phyloP scores from a whole-genome alignment of 2,329 filamentous ascomycete genomes.

The Pseudocercospora vitis region DNA sequence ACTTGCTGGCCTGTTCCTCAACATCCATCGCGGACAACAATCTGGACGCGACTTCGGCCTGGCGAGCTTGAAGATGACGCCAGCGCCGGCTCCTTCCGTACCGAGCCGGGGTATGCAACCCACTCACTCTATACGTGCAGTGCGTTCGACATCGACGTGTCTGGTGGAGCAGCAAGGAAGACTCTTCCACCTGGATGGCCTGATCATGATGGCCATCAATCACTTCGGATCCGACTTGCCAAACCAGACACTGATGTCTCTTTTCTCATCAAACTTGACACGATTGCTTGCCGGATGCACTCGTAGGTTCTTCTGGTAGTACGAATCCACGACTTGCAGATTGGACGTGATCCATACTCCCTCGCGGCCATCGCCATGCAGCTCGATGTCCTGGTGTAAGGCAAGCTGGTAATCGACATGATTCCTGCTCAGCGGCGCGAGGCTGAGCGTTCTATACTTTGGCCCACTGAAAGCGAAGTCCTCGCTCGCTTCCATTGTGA shows the following conservation, averaged over 20 bases:
- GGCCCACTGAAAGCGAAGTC: conserved; percentile 90
- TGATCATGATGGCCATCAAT: neutral
- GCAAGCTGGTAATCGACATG: conserved; percentile 72
- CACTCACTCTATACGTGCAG: neutral
- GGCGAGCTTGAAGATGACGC: neutral
- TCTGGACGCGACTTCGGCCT: neutral
- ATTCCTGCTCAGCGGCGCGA: conserved; percentile 78
- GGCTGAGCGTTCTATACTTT: conserved; percentile 75
- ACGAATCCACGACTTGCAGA: conserved; percentile 79
- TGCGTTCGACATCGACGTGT: neutral
- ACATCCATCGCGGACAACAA: conserved; percentile 29
- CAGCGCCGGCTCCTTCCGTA: neutral
- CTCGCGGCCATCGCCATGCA: conserved; percentile 12
- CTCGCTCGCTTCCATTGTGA: conserved; percentile 89
- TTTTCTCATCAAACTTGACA: conserved; percentile 58
- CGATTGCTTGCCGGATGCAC: conserved; percentile 78
- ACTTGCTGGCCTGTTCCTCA: conserved; percentile 57
- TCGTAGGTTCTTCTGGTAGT: conserved; percentile 86
- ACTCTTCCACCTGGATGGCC: neutral
- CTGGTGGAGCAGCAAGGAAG: neutral
- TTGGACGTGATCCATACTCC: conserved; percentile 70
- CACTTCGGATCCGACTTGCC: neutral
- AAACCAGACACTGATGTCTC: conserved; percentile 28
- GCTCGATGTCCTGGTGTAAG: conserved; percentile 51
- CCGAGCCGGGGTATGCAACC: neutral